phyloP scores from a whole-genome alignment of 2,329 filamentous ascomycete species.

The Calonectria pteridis region DNA sequence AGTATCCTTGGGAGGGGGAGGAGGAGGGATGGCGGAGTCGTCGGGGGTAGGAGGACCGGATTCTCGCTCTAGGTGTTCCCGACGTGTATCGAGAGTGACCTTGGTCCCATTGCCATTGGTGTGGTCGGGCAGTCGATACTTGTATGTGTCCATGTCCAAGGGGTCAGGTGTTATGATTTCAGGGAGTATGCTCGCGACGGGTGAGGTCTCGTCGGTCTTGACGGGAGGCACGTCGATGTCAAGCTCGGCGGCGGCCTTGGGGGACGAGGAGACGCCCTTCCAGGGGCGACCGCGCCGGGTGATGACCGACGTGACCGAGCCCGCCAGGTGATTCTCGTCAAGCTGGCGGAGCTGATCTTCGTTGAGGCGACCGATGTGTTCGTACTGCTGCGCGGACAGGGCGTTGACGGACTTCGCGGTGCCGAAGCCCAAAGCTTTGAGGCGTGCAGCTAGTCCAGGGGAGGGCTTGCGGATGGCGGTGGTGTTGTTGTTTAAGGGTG shows the following conservation, averaged over 20 bases:
- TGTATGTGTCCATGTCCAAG: conserved; percentile 77
- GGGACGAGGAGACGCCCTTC: conserved; percentile 67
- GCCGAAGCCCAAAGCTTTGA: conserved; percentile 74
- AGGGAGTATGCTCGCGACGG: conserved; percentile 55
- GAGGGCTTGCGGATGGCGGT: conserved; percentile 67
- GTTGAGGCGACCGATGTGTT: conserved; percentile 75
- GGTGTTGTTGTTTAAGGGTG: conserved; percentile 45
- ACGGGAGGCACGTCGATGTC: conserved; percentile 40
- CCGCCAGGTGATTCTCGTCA: conserved; percentile 74
- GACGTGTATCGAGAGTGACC: conserved; percentile 67
- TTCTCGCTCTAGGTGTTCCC: conserved; percentile 68
- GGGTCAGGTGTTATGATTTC: conserved; percentile 64
- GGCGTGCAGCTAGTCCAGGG: conserved; percentile 73
- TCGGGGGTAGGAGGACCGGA: conserved; percentile 55
- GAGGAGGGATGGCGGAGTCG: conserved; percentile 53
- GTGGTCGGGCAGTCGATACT: conserved; percentile 80
- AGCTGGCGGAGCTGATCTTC: conserved; percentile 78
- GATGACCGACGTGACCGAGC: conserved; percentile 63
- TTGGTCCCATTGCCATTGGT: conserved; percentile 77
- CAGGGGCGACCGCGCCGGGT: conserved; percentile 78
- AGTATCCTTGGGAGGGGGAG: conserved; percentile 56
- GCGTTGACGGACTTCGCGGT: conserved; percentile 53
- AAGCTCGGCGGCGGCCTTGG: conserved; percentile 42
- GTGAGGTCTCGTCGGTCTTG: conserved; percentile 45
- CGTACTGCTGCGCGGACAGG: conserved; percentile 47